Conservation (phyloP, 257 asterid species). For the Nicotiana sylvestris region DNA sequence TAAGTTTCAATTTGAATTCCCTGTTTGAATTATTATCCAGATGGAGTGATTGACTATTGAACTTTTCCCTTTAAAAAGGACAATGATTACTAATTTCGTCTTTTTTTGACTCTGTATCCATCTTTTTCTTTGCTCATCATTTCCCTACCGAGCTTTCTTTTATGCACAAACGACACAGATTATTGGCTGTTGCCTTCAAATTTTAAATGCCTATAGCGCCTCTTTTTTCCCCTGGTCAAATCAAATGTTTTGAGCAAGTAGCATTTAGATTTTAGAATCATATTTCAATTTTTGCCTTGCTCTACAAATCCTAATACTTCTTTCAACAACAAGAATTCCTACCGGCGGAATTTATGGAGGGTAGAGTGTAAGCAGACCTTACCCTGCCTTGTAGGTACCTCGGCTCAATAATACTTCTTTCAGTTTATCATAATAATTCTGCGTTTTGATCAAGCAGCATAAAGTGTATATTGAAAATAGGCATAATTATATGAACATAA, state of each 20-base stretch:
- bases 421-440: not conserved
- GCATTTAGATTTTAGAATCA: not conserved
- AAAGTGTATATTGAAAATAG: not conserved
- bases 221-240: not conserved
- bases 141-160: not conserved
- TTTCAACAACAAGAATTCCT: not conserved
- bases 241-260: not conserved
- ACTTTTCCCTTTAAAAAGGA: not conserved
- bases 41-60: not conserved
- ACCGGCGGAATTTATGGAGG: no score
- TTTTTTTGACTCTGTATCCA: not conserved
- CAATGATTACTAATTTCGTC: not conserved
- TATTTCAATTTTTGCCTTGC: not conserved
- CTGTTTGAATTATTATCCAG: not conserved
- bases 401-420: not conserved
- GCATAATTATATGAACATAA: slow-evolving; percentile 3
- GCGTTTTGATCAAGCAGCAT: not conserved
- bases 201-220: not conserved
- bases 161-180: not conserved
- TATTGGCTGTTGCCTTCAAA: not conserved
- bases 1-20: not conserved
- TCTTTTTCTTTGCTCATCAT: not conserved
- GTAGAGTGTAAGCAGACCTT: no score
- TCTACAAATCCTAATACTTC: not conserved
- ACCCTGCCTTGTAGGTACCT: no score